These are phyloP conservation scores for Aspergillus felis DNA, from an alignment of 2,329 filamentous ascomycete species.

Conservation along the genomic window DNA sequence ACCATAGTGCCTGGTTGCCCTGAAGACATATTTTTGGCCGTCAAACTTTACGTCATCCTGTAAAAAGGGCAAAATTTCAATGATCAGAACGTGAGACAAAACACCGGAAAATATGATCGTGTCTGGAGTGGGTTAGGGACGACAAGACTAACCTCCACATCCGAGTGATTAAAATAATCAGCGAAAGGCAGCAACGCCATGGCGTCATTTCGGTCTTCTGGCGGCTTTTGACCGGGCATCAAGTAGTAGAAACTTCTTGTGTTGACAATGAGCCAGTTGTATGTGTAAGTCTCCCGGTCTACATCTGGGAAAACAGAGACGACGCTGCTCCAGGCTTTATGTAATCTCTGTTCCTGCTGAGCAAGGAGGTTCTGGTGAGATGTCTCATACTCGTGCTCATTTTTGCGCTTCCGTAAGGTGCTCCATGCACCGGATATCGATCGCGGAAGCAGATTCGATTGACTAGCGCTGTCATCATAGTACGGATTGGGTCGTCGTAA, in stretches of 20 bases:
- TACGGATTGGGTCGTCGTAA: conserved; percentile 33
- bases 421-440: conserved; percentile 38
- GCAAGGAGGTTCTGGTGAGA: conserved; percentile 34
- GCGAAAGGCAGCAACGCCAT: conserved; percentile 46
- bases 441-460: conserved; percentile 27
- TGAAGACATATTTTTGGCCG: conserved; percentile 32
- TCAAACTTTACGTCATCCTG: conserved; percentile 40
- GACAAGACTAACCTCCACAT: conserved; percentile 33
- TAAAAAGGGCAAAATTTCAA: not conserved
- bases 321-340: conserved; percentile 48
- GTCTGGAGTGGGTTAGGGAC: not conserved
- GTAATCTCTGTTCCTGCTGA: conserved; percentile 54
- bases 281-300: conserved; percentile 45
- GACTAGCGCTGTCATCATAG: conserved; percentile 29
- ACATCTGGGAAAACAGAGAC: conserved; percentile 41
- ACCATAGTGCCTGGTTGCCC: conserved; percentile 33
- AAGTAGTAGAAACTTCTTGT: conserved; percentile 59
- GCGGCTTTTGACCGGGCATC: conserved; percentile 34
- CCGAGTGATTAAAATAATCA: conserved; percentile 47
- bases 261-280: conserved; percentile 60
- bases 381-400: conserved; percentile 26
- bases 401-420: conserved; percentile 18
- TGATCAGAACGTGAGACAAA: not conserved
- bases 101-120: not conserved
- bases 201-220: conserved; percentile 41